Base-by-base conservation (phyloP, 345 rosid species). In the Camelina sativa region DNA sequence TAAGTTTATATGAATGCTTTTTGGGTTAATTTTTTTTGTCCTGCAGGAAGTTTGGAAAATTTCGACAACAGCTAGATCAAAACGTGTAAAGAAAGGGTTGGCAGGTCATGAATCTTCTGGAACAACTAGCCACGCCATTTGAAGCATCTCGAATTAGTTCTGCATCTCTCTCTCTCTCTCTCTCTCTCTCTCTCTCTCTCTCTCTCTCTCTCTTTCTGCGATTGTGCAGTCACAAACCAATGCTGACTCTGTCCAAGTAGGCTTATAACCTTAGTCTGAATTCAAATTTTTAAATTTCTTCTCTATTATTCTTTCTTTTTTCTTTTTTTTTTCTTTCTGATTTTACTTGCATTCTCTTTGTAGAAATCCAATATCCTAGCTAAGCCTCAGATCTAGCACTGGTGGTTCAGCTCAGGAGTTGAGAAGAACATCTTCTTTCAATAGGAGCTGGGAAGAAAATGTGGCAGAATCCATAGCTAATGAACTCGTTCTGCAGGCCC, bases 41-140 rank as follows among this genome's bases (percentile, higher is more conserved):
- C 4, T 78, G 81, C 90, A 92, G 99, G 96, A 92, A 82, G 94
- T 84, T 69, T 95, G 99, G 99, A 89, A 88, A 85, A 87, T 90
- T 69, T 91, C 99, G 13, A 90, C 97, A 23, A 89, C 97, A 69
- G 92, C 89, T 73, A 90, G 83, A 23, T 67, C 92, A 40, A 90
- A 86, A 76, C 93, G 98, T 71, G 85, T 84, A 68, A 92, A 91
- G 86, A 92, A 92, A 86, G 94, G 91, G 73, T 73, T 69, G 43
- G 80, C 84, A 35, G 68, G 57, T 67, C 85, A 82, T 6, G 98
- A 92, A 69, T 80, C 86, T 79, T 76, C 91, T 79, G 82, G 77
- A 22, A 85, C 90, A 37, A 76, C 71, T 65, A 76, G 76, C 69
- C 89, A 81, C 43, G 58, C 80, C 50, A 69, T 82, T 87, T 25